These are phyloP conservation scores for Pyrenophora teres DNA, from an alignment of 2,329 filamentous ascomycete genomes.

Conservation along the genomic window DNA sequence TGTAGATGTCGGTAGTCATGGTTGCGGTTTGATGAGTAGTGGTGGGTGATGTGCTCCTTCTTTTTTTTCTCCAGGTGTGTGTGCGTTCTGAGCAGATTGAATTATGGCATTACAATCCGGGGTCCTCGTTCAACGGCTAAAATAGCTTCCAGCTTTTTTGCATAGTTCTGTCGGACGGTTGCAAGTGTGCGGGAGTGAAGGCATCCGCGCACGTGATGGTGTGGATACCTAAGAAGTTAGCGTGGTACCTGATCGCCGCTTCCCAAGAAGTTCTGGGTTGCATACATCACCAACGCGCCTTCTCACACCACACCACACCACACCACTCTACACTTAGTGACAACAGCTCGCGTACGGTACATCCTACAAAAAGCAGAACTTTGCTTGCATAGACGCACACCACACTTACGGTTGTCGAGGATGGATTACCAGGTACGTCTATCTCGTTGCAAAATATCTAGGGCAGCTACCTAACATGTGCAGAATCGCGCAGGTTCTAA, in stretches of 20 bases:
- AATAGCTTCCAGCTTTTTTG: no score
- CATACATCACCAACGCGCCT: slow-evolving; percentile 17
- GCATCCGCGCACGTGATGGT: slow-evolving; percentile 12
- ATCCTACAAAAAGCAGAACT: neutral
- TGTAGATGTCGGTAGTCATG: slow-evolving; percentile 48
- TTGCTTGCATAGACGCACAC: slow-evolving; percentile 5
- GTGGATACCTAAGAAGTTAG: slow-evolving; percentile 20
- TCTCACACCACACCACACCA: neutral
- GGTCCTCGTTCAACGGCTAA: no score
- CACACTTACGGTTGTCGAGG: slow-evolving; percentile 1
- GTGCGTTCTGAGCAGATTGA: neutral
- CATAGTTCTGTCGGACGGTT: neutral
- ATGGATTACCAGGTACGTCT: slow-evolving; percentile 59
- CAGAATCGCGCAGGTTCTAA: slow-evolving; percentile 95
- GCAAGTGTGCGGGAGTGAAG: slow-evolving; percentile 4
- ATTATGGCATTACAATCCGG: neutral
- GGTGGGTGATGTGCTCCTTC: neutral
- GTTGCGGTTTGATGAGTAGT: neutral
- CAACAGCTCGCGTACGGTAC: slow-evolving; percentile 1
- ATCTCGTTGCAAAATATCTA: slow-evolving; percentile 3
- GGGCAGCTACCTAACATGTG: slow-evolving; percentile 19
- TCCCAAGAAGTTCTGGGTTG: slow-evolving; percentile 26
- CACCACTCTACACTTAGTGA: neutral
- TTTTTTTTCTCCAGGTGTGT: neutral
- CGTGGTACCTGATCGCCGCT: slow-evolving; percentile 20